Evolutionary conservation across 345 rosid genomes (phyloP).

Genomic region (Psidium friedrichsthalianum): DNA sequence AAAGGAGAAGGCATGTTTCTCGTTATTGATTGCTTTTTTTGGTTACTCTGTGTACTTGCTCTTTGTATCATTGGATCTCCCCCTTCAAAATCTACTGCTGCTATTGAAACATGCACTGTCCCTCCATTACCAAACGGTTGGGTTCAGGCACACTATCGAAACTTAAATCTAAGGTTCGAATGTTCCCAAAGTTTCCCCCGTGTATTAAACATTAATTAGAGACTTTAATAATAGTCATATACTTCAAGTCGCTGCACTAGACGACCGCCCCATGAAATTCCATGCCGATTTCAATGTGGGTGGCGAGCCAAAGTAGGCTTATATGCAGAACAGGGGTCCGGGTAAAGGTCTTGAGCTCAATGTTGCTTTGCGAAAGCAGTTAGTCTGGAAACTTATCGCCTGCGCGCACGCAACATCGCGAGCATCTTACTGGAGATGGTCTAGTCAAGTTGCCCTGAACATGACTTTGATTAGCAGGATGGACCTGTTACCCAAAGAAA

Average conservation of each 20-base stretch:
- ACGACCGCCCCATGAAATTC: background rate
- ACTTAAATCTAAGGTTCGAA: background rate
- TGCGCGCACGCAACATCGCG: background rate
- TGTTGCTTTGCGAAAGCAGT: background rate
- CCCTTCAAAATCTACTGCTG: background rate
- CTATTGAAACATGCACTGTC: background rate
- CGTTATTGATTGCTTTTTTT: too few relatives aligned
- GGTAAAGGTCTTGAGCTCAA: background rate
- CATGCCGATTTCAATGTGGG: background rate
- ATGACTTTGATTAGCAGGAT: background rate
- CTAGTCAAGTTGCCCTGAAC: background rate
- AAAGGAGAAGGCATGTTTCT: background rate
- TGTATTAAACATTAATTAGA: background rate
- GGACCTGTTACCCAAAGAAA: background rate
- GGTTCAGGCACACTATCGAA: background rate
- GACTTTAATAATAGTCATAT: background rate
- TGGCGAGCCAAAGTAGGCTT: background rate
- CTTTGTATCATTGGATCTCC: background rate
- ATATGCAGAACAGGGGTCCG: background rate
- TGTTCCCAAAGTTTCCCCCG: background rate
- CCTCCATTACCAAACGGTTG: background rate
- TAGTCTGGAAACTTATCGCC: background rate
- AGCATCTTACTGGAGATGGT: background rate
- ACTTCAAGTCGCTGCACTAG: background rate
- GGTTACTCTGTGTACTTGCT: too few relatives aligned